These are phyloP conservation scores for Suhomyces kilbournensis DNA, from an alignment of 805 yeast species.

Conservation along the genomic window DNA sequence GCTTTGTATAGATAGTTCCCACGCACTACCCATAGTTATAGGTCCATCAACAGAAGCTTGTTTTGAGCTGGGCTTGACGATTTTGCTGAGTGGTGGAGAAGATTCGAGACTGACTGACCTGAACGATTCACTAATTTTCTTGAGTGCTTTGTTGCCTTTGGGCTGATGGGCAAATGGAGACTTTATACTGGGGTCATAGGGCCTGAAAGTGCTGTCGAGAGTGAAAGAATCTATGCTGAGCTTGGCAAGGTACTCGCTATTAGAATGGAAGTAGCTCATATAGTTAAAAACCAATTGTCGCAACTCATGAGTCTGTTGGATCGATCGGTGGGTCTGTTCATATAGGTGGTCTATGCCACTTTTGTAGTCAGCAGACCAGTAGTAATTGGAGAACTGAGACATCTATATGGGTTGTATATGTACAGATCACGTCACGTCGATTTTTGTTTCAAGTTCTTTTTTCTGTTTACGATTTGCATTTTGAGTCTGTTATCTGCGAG, in stretches of 20 bases:
- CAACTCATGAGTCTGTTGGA: conserved; percentile 40
- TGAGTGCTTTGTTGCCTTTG: conserved; percentile 1
- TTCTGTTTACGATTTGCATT: neutral
- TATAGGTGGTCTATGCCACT: conserved; percentile 33
- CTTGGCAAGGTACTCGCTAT: conserved; percentile 31
- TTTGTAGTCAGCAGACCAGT: conserved; percentile 42
- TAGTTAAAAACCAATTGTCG: conserved; percentile 35
- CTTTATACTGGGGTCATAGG: conserved; percentile 1
- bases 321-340: conserved; percentile 29
- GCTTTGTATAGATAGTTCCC: conserved; percentile 16
- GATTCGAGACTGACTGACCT: conserved; percentile 3
- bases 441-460: neutral
- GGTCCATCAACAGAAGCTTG: neutral
- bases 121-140: conserved; percentile 10
- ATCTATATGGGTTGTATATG: neutral
- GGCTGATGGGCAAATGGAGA: neutral
- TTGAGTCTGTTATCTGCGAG: neutral
- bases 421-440: neutral
- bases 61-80: neutral
- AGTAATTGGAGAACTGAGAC: conserved; percentile 29
- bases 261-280: conserved; percentile 34
- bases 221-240: conserved; percentile 24
- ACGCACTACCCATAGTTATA: conserved; percentile 6
- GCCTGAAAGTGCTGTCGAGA: conserved; percentile 21
- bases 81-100: neutral